Evolutionary conservation across 2,329 filamentous ascomycete genomes (phyloP).

Genomic region (Penicillium sp.): DNA sequence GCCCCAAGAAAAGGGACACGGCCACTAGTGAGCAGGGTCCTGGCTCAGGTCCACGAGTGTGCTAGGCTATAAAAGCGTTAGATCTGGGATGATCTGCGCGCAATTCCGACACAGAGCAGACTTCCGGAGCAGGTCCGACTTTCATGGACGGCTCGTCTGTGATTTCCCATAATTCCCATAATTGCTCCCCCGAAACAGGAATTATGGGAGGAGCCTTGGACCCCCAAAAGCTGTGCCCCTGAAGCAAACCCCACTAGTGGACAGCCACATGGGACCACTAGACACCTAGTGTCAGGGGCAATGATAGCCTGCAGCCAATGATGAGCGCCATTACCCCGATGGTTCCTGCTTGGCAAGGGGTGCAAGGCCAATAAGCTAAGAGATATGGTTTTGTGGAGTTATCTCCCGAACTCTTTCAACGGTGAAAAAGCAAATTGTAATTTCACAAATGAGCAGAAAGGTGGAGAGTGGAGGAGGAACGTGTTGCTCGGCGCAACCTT

Average conservation of each 20-base stretch:
- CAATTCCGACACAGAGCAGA: neutral
- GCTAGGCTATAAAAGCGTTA: conserved; percentile 12
- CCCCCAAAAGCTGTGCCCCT: conserved; percentile 13
- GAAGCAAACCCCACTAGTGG: conserved; percentile 13
- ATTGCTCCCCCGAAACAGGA: conserved; percentile 3
- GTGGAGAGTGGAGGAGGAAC: neutral
- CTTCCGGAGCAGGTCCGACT: neutral
- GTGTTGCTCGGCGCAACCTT: neutral
- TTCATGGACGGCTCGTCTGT: conserved; percentile 10
- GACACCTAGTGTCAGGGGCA: conserved; percentile 22
- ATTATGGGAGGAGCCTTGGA: conserved; percentile 1
- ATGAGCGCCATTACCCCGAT: conserved; percentile 10
- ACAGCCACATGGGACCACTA: conserved; percentile 11
- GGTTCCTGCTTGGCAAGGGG: conserved; percentile 24
- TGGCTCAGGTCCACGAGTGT: conserved; percentile 2
- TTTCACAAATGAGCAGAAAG: neutral
- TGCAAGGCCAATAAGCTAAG: conserved; percentile 16
- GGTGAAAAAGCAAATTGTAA: neutral
- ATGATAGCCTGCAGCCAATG: conserved; percentile 11
- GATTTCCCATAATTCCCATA: conserved; percentile 1
- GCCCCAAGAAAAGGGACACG: conserved; percentile 18
- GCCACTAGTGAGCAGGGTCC: neutral
- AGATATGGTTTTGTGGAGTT: conserved; percentile 5
- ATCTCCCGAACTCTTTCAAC: conserved; percentile 8
- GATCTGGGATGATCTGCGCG: conserved; percentile 5